phyloP scores from a whole-genome alignment of 1,139 yeast species.

The Geotrichum macrosporum region DNA sequence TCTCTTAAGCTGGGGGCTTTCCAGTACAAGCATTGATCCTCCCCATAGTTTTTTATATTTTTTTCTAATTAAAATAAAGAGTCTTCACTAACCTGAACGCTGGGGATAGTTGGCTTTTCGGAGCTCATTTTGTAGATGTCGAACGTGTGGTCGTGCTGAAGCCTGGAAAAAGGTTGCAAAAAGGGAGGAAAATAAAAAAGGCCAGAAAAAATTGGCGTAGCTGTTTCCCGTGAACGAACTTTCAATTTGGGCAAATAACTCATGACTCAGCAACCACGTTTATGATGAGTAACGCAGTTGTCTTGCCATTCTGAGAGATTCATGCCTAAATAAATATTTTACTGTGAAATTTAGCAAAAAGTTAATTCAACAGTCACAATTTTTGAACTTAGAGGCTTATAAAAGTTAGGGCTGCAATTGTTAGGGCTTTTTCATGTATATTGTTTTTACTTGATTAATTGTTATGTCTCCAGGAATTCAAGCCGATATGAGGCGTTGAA shows the following conservation, averaged over 20 bases:
- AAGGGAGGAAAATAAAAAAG: conserved; percentile 7
- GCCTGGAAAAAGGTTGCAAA: conserved; percentile 19
- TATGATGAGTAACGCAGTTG: not conserved
- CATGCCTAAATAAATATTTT: not conserved
- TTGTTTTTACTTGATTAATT: too few species aligned
- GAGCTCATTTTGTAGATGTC: conserved; percentile 25
- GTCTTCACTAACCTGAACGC: conserved; percentile 36
- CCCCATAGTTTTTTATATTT: too few species aligned
- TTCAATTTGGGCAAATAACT: too few species aligned
- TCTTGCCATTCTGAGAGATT: not conserved
- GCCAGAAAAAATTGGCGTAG: conserved; percentile 5
- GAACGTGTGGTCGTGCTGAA: conserved; percentile 20
- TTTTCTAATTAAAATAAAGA: not conserved
- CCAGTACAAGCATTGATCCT: too few species aligned
- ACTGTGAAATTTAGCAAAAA: not conserved
- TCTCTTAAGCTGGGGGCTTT: too few species aligned
- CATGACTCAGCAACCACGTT: not conserved
- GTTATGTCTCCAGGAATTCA: too few species aligned
- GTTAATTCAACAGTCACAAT: conserved; percentile 10
- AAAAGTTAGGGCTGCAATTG: conserved; percentile 2
- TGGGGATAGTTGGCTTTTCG: conserved; percentile 31
- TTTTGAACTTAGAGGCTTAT: not conserved
- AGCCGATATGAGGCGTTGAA: too few species aligned
- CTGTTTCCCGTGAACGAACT: too few species aligned
- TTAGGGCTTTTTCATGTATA: not conserved